phyloP scores from a whole-genome alignment of 1,284 basidiomycete genomes.

The Irpex sp. region DNA sequence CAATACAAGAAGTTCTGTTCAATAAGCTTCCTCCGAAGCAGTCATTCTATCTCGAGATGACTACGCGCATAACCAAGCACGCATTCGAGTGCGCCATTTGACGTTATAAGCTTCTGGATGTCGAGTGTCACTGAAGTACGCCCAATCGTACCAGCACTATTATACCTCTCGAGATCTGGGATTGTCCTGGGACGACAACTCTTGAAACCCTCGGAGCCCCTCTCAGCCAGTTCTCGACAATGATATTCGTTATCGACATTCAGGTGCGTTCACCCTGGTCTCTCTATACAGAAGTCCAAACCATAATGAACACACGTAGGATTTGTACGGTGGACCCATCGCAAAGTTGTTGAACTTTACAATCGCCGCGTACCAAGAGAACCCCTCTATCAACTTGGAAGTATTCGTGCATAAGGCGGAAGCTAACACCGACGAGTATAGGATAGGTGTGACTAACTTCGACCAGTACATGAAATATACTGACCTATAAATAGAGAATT shows the following conservation, averaged over 20 bases:
- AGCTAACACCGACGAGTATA: constrained; percentile 88
- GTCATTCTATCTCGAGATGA: constrained; percentile 89
- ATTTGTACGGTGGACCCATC: constrained; percentile 74
- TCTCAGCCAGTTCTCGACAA: constrained; percentile 70
- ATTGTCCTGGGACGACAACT: constrained; percentile 85
- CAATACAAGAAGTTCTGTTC: constrained; percentile 90
- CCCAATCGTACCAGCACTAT: constrained; percentile 61
- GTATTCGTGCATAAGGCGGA: constrained; percentile 98
- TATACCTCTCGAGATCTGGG: constrained; percentile 93
- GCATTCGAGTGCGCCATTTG: constrained; percentile 70
- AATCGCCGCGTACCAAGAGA: constrained; percentile 68
- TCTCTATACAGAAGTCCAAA: background rate
- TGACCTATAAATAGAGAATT: constrained; percentile 62
- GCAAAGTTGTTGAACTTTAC: constrained; percentile 78
- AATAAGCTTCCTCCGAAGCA: constrained; percentile 82
- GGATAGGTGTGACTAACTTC: constrained; percentile 56
- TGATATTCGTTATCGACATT: constrained; percentile 97
- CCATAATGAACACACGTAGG: constrained; percentile 33
- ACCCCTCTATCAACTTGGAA: constrained; percentile 81
- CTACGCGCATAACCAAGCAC: constrained; percentile 73
- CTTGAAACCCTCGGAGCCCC: constrained; percentile 72
- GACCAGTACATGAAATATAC: too few species aligned
- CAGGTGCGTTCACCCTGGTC: constrained; percentile 52
- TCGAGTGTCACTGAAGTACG: constrained; percentile 5
- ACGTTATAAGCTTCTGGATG: background rate